Conservation (phyloP, 163 green algal species). For the Chlorella variabilis region DNA sequence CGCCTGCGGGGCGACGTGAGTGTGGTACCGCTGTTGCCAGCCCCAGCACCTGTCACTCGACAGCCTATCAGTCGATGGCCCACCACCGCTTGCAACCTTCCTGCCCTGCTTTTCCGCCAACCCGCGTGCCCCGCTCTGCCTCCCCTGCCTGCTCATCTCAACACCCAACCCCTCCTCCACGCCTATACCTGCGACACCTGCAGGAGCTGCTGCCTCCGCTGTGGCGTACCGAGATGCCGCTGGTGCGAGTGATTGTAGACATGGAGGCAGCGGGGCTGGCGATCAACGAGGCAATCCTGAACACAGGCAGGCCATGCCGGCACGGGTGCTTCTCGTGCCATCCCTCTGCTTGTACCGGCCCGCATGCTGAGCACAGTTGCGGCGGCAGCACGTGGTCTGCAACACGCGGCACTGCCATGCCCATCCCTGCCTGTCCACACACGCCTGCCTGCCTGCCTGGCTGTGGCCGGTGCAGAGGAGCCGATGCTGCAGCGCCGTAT, state of each 20-base stretch:
- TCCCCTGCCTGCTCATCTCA: too few relatives aligned
- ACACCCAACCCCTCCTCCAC: too few relatives aligned
- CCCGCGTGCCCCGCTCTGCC: too few relatives aligned
- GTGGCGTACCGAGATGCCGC: slow-evolving; percentile 72
- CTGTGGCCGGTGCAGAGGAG: slow-evolving; percentile 56
- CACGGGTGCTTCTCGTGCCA: too few relatives aligned
- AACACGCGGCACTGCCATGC: neutral
- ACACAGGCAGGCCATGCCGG: slow-evolving; percentile 2
- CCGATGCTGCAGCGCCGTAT: slow-evolving; percentile 64
- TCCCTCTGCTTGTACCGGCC: too few relatives aligned
- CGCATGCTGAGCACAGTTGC: too few relatives aligned
- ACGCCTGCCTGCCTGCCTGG: neutral
- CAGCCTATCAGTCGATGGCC: too few relatives aligned
- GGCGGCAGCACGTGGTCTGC: neutral
- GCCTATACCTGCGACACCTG: neutral
- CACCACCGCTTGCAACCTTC: too few relatives aligned
- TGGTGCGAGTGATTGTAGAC: slow-evolving; percentile 71
- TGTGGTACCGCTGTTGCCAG: too few relatives aligned
- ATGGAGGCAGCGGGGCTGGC: slow-evolving; percentile 73
- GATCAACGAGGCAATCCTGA: slow-evolving; percentile 55
- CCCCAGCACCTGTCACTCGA: too few relatives aligned
- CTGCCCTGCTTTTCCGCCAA: too few relatives aligned
- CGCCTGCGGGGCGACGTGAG: slow-evolving; percentile 25
- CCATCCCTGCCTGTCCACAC: neutral
- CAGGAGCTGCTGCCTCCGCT: slow-evolving; percentile 60